Conservation (phyloP, 1,284 basidiomycete species). For the Cutaneotrichosporon mucoides region DNA sequence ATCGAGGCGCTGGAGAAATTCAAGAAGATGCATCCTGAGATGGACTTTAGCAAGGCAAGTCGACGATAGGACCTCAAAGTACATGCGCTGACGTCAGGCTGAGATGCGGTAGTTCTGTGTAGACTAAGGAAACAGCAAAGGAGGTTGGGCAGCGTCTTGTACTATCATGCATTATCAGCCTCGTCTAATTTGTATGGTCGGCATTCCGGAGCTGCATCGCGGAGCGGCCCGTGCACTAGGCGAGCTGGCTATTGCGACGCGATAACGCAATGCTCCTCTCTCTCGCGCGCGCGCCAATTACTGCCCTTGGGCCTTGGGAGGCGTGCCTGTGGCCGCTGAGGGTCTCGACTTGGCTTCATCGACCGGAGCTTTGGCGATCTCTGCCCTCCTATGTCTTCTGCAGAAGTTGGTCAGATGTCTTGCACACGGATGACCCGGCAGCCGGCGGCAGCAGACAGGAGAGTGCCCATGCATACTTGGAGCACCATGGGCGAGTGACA, state of each 20-base stretch:
- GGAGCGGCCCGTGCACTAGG: background rate
- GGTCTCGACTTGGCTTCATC: no score
- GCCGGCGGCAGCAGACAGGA: no score
- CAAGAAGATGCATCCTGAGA: slow-evolving; percentile 81
- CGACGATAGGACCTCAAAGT: no score
- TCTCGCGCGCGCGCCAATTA: background rate
- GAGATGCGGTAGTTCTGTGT: slow-evolving; percentile 17
- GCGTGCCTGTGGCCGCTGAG: no score
- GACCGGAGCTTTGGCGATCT: no score
- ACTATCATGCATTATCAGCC: background rate
- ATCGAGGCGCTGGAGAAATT: slow-evolving; percentile 85
- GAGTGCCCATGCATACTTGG: no score
- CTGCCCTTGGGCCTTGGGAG: background rate
- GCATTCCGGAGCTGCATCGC: background rate
- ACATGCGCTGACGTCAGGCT: slow-evolving; percentile 7
- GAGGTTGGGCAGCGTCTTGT: background rate
- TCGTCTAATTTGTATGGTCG: background rate
- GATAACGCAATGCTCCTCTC: background rate
- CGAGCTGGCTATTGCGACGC: background rate
- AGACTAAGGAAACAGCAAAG: background rate
- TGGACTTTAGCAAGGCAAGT: slow-evolving; percentile 88
- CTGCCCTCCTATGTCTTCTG: no score
- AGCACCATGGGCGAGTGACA: no score
- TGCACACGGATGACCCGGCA: no score
- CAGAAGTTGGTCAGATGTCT: no score